phyloP scores from a whole-genome alignment of 306 rosid genomes.

The Begonia peltatifolia region DNA sequence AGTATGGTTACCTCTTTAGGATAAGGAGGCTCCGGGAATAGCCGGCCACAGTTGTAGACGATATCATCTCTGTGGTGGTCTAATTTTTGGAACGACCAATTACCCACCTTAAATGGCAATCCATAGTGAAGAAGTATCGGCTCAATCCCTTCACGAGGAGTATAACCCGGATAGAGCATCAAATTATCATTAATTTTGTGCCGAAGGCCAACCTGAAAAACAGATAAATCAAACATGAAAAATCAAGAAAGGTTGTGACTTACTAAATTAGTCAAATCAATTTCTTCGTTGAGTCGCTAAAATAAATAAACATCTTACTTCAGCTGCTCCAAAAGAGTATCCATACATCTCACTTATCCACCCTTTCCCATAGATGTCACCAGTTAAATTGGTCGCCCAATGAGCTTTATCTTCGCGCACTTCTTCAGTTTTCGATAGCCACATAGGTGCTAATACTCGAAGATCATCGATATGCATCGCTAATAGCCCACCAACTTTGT shows the following conservation, averaged over 20 bases:
- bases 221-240: constrained; percentile 9
- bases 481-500: constrained; percentile 96
- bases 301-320: constrained; percentile 37
- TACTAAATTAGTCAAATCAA: background rate
- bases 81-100: constrained; percentile 87
- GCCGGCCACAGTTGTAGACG: constrained; percentile 65
- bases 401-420: constrained; percentile 87
- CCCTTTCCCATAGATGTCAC: constrained; percentile 79
- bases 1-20: constrained; percentile 64
- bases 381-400: constrained; percentile 87
- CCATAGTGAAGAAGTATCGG: constrained; percentile 98
- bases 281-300: background rate
- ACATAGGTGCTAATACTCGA: constrained; percentile 79
- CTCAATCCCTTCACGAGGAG: constrained; percentile 61
- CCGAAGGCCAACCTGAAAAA: constrained; percentile 70
- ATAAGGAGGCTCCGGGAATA: constrained; percentile 94
- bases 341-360: constrained; percentile 99
- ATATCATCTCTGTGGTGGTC: constrained; percentile 66
- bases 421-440: constrained; percentile 98
- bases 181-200: constrained; percentile 95
- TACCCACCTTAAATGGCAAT: constrained; percentile 67
- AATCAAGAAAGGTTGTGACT: background rate
- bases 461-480: constrained; percentile 92
- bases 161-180: constrained; percentile 93
- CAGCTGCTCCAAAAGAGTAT: constrained; percentile 96